These are phyloP conservation scores for Zalaria obscura DNA, from an alignment of 2,329 filamentous ascomycete species.

Conservation along the genomic window DNA sequence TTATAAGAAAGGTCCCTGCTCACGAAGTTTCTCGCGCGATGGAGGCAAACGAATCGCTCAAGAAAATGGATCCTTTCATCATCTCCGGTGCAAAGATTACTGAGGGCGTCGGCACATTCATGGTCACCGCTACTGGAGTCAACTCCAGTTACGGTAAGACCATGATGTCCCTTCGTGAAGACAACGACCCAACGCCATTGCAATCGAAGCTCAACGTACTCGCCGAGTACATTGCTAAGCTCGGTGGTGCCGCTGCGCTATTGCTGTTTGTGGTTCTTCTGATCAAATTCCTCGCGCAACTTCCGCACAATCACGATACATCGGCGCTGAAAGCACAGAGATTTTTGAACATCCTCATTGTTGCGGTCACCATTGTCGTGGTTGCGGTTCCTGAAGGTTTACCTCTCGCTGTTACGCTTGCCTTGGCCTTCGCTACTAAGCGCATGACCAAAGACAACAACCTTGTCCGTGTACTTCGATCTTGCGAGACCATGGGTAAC, in stretches of 20 bases:
- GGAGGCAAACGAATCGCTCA: conserved; percentile 44
- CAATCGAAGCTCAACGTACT: conserved; percentile 65
- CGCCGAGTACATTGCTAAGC: conserved; percentile 67
- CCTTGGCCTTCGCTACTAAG: conserved; percentile 52
- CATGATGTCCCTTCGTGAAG: conserved; percentile 63
- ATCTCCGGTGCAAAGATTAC: conserved; percentile 73
- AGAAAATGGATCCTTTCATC: conserved; percentile 70
- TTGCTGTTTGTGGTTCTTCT: conserved; percentile 73
- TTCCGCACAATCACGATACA: conserved; percentile 38
- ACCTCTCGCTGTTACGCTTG: conserved; percentile 53
- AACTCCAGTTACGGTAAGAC: conserved; percentile 66
- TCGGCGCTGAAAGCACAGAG: conserved; percentile 64
- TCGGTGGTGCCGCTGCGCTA: conserved; percentile 62
- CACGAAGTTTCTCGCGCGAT: conserved; percentile 53
- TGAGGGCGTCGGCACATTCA: conserved; percentile 60
- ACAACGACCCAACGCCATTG: conserved; percentile 63
- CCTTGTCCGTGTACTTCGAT: conserved; percentile 51
- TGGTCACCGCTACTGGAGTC: conserved; percentile 61
- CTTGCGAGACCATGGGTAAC: conserved; percentile 60
- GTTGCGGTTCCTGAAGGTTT: conserved; percentile 56
- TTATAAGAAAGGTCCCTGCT: conserved; percentile 52
- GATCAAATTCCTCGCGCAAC: conserved; percentile 65
- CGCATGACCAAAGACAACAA: conserved; percentile 58
- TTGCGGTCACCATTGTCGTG: conserved; percentile 52
- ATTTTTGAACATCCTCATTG: conserved; percentile 49